These are phyloP conservation scores for Flaveria trinervia DNA, from an alignment of 129 eudicot genomes.

Conservation along the genomic window DNA sequence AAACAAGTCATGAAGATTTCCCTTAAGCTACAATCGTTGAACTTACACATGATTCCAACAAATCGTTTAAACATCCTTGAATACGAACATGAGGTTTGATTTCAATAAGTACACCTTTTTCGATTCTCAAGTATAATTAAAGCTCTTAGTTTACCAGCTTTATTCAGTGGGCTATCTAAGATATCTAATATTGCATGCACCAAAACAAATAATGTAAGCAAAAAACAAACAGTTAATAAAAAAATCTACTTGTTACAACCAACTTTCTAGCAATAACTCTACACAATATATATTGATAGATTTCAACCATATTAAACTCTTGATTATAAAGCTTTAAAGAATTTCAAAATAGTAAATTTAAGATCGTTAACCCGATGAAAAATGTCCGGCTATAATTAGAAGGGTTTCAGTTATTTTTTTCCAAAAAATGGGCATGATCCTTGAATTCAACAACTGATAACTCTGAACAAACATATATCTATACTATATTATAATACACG, in stretches of 20 bases:
- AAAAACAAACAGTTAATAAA: no score
- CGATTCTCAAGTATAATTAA: no score
- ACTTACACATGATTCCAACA: conserved; percentile 88
- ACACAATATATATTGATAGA: neutral
- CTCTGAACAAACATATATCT: no score
- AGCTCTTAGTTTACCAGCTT: conserved; percentile 80
- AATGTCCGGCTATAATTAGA: conserved; percentile 90
- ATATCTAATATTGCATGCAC: conserved; percentile 78
- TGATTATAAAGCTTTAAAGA: neutral
- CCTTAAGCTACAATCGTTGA: neutral
- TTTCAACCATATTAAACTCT: neutral
- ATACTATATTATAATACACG: no score
- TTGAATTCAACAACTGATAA: no score
- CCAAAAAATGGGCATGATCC: no score
- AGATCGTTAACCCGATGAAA: conserved; percentile 76
- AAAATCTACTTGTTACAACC: no score
- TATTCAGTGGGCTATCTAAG: conserved; percentile 85
- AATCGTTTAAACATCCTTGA: no score
- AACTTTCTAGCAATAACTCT: no score
- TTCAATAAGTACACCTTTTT: no score
- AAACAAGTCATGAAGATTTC: neutral
- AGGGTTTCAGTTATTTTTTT: no score
- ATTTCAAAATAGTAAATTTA: neutral
- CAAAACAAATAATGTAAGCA: neutral
- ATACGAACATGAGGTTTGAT: no score